phyloP scores from a whole-genome alignment of 257 asterid genomes.

The Solanum raphanifolium region DNA sequence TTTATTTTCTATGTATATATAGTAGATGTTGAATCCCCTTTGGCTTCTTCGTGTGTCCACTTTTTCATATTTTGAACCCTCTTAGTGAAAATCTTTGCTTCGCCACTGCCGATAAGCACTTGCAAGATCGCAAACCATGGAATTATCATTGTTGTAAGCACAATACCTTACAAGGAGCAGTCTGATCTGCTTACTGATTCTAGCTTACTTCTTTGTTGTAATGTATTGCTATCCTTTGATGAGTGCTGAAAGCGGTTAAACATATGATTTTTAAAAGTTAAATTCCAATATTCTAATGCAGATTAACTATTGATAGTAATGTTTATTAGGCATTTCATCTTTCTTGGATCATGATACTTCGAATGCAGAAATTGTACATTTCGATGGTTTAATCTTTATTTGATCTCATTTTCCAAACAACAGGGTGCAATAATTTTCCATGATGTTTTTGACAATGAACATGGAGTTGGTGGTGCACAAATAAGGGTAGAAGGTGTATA shows the following conservation, averaged over 20 bases:
- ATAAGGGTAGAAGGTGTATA: slow-evolving; percentile 93
- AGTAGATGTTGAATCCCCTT: background rate
- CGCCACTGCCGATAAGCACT: background rate
- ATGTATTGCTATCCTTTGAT: background rate
- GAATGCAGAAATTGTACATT: background rate
- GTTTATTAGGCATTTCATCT: background rate
- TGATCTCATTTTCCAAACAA: background rate
- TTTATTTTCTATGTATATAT: too few relatives aligned
- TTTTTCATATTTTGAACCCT: too few relatives aligned
- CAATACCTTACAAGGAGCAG: background rate
- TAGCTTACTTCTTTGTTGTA: background rate
- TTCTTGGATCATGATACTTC: background rate
- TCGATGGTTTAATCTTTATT: background rate
- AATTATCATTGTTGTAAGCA: background rate
- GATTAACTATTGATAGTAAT: background rate
- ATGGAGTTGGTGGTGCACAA: slow-evolving; percentile 60
- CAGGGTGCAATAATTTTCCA: slow-evolving; percentile 91
- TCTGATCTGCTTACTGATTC: background rate
- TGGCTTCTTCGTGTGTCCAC: background rate
- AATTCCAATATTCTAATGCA: background rate
- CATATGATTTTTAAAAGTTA: background rate
- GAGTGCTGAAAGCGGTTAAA: background rate
- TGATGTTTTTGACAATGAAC: slow-evolving; percentile 77
- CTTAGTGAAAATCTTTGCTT: too few relatives aligned
- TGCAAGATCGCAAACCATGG: background rate